phyloP scores from a whole-genome alignment of 352 stramenopile species.

The Phytophthora megakarya region DNA sequence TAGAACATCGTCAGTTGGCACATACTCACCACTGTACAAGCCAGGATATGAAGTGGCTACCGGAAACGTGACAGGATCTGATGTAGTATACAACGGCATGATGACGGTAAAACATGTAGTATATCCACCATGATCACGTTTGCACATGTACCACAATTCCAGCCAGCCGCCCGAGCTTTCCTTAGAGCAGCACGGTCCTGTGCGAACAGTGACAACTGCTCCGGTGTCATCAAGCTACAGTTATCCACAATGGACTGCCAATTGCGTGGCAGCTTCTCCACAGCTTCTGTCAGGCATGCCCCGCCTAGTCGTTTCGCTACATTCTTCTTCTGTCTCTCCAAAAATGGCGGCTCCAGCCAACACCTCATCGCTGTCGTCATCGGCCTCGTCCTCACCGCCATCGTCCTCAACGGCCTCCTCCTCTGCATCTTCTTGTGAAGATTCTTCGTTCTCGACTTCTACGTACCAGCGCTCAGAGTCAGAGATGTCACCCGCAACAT shows the following conservation, averaged over 20 bases:
- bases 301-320: too few species aligned
- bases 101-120: conserved; percentile 5
- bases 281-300: conserved; percentile 4
- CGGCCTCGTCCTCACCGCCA: too few species aligned
- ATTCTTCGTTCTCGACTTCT: too few species aligned
- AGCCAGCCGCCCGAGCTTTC: conserved; percentile 1
- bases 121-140: conserved; percentile 2
- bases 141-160: conserved; percentile 12
- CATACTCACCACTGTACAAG: background rate
- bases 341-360: too few species aligned
- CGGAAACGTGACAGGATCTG: conserved; percentile 2
- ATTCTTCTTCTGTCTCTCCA: too few species aligned
- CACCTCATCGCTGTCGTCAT: too few species aligned
- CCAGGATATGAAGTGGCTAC: background rate
- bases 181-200: background rate
- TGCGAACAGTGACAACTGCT: conserved; percentile 1
- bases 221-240: background rate
- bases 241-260: conserved; percentile 1
- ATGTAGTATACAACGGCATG: conserved; percentile 3
- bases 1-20: background rate
- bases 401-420: too few species aligned
- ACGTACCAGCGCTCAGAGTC: too few species aligned
- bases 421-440: background rate
- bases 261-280: conserved; percentile 3
- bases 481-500: too few species aligned